These are phyloP conservation scores for Cladophialophora bantiana DNA, from an alignment of 2,329 filamentous ascomycete species.

Conservation along the genomic window DNA sequence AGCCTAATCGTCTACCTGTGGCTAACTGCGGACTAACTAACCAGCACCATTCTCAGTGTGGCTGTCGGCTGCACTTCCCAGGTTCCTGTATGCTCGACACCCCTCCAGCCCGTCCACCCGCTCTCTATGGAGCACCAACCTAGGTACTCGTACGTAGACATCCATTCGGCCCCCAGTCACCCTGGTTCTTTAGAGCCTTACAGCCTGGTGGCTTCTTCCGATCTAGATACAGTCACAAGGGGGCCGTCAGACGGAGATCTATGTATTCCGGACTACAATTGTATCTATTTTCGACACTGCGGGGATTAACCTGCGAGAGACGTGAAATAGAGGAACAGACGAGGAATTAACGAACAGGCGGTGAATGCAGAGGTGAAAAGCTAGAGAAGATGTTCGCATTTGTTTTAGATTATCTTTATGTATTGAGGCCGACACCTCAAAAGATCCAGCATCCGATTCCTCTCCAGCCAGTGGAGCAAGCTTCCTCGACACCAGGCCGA, in stretches of 20 bases:
- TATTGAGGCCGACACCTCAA: constrained; percentile 44
- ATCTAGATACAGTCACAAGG: not conserved
- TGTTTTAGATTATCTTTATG: constrained; percentile 50
- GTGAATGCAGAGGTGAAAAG: constrained; percentile 8
- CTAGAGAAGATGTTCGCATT: constrained; percentile 35
- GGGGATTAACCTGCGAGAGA: not conserved
- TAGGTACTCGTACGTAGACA: not conserved
- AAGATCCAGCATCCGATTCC: constrained; percentile 60
- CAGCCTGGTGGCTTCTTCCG: not conserved
- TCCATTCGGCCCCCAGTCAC: too few species aligned
- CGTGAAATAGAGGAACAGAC: not conserved
- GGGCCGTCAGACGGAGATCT: not conserved
- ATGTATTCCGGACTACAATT: not conserved
- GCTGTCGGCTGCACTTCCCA: not conserved
- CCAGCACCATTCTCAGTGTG: not conserved
- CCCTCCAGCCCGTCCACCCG: not conserved
- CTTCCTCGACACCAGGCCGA: constrained; percentile 55
- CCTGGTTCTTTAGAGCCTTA: too few species aligned
- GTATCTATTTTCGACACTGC: not conserved
- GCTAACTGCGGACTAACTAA: too few species aligned
- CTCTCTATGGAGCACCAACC: not conserved
- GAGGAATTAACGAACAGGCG: not conserved
- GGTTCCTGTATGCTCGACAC: not conserved
- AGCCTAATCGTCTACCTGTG: not conserved
- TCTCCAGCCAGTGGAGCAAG: constrained; percentile 44